Evolutionary conservation across 306 rosid genomes (phyloP), one percentile per base, ranked within the genome.

Genomic region (Albizia julibrissin): DNA sequence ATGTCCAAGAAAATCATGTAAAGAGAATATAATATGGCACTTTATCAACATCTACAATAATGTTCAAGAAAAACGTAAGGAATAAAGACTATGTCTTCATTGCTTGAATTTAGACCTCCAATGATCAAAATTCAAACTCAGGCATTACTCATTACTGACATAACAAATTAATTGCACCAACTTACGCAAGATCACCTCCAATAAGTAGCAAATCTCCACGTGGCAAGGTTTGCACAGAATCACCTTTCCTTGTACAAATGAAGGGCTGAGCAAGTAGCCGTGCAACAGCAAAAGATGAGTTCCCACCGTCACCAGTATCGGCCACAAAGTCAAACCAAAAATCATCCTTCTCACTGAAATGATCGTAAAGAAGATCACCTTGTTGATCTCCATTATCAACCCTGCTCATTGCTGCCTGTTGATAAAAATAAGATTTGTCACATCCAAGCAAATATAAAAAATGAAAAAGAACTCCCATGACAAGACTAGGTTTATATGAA

Each of bases 141-240:
- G 3, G 15, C 56, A 42, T 39, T 69, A 50, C 29, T 50, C 22
- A 47, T 40, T 67, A 21, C 67, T 6, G 31, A 71, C 78, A 78
- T 67, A 76, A 16, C 12, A 64, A 72, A 78, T 26, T 49, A 47
- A 42, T 58, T 69, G 44, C 40, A 70, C 82, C 79, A 83, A 88
- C 99, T 86, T 89, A 95, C 98, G 99, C 99, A 19, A 95, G 98
- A 90, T 95, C 99, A 52, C 99, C 99, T 86, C 99, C 99, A 81
- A 92, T 92, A 85, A 95, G 86, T 75, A 95, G 94, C 84, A 95
- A 80, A 86, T 93, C 75, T 49, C 97, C 99, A 73, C 99, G 97
- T 11, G 93, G 96, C 80, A 95, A 84, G 72, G 80, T 61, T 75
- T 87, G 71, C 71, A 66, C 78, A 65, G 96, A 86, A 80, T 88